Conservation (phyloP, 306 rosid genomes). For the Cucurbita maxima region DNA sequence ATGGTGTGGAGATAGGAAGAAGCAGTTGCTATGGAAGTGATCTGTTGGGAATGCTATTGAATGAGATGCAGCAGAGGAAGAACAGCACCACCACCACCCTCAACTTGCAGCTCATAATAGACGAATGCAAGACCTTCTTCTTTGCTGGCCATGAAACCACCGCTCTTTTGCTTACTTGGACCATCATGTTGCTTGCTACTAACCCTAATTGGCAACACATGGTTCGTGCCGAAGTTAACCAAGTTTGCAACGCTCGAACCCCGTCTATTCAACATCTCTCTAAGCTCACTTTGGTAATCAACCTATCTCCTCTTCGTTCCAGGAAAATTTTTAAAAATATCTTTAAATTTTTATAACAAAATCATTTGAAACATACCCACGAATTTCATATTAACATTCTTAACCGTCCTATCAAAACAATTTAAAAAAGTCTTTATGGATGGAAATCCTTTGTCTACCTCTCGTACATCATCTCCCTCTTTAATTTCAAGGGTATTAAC, state of each 20-base stretch:
- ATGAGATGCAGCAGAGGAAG: slow-evolving; percentile 32
- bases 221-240: slow-evolving; percentile 46
- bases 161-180: slow-evolving; percentile 83
- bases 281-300: slow-evolving; percentile 53
- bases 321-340: too few species aligned
- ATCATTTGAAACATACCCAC: too few species aligned
- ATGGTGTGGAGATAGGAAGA: slow-evolving; percentile 76
- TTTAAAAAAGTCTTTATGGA: too few species aligned
- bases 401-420: too few species aligned
- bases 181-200: slow-evolving; percentile 68
- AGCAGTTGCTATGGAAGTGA: slow-evolving; percentile 69
- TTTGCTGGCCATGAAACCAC: slow-evolving; percentile 97
- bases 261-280: slow-evolving; percentile 65
- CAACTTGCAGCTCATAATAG: slow-evolving; percentile 63
- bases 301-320: too few species aligned
- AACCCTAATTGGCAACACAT: slow-evolving; percentile 68
- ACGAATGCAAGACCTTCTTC: slow-evolving; percentile 94
- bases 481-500: too few species aligned
- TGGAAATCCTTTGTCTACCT: too few species aligned
- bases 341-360: too few species aligned
- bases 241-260: slow-evolving; percentile 34
- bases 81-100: slow-evolving; percentile 6
- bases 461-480: too few species aligned
- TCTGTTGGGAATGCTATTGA: slow-evolving; percentile 61
- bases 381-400: too few species aligned